Evolutionary conservation across 805 yeast genomes (phyloP), one percentile per base, ranked within the genome.

Genomic region (Kluyveromyces aestuarii): DNA sequence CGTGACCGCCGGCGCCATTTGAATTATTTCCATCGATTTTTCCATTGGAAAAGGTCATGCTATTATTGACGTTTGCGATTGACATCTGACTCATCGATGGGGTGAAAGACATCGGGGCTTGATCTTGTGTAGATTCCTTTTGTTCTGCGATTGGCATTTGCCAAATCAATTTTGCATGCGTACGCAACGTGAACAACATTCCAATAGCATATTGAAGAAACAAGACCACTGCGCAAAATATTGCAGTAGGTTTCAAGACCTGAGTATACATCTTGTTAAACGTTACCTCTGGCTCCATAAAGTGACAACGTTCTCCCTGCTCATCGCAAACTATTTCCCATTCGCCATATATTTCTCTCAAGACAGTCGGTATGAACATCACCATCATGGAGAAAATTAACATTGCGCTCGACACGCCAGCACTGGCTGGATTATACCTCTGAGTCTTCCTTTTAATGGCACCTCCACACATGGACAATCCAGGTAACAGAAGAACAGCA

Each of bases 141-240:
- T 46, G 45, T 13, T 60, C 63, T 13, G 69, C 63, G 7, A 75
- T 74, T 3, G 83, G 82, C 1, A 82, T 77, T 42, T 87, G 86
- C 99, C 99, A 93, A 54, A 93, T 93, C 69, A 89, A 72, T 1
- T 96, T 91, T 0, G 99, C 99, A 67, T 93, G 99, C 0, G 98
- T 93, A 59, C 96, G 79, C 59, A 93, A 75, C 0, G 99, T 93
- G 65, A 93, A 93, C 78, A 88, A 82, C 40, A 93, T 71, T 1
- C 99, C 98, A 65, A 90, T 82, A 19, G 80, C 76, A 63, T 93
- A 93, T 0, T 96, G 93, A 13, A 86, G 67, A 59, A 90, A 87
- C 48, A 93, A 75, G 5, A 86, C 79, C 16, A 84, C 56, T 0
- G 96, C 95, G 64, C 96, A 90, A 35, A 86, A 71, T 9, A 84